A percentile compares a stretch with the other conserved stretches of the same genome.
These are phyloP conservation scores for Amyloporia xantha DNA, from an alignment of 768 basidiomycete species.

Conservation along the genomic window DNA sequence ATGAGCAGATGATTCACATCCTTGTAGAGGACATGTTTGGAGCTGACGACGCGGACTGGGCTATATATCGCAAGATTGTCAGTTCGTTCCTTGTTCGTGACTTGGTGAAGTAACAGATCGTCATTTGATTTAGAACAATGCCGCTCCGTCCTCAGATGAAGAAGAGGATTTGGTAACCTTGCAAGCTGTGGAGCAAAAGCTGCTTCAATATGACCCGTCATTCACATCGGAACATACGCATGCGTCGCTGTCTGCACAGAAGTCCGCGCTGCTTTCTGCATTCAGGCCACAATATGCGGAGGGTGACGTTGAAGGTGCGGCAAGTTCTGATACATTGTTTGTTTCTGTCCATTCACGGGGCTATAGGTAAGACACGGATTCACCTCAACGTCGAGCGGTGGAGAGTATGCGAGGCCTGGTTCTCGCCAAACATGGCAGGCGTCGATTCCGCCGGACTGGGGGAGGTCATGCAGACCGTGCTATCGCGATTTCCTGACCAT, in stretches of 20 bases:
- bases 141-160: conserved; percentile 76
- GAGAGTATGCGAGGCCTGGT: conserved; percentile 88
- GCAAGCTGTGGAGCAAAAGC: conserved; percentile 66
- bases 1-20: background rate
- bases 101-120: background rate
- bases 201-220: conserved; percentile 77
- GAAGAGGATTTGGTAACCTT: conserved; percentile 78
- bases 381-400: conserved; percentile 89
- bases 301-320: conserved; percentile 55
- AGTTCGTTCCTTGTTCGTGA: conserved; percentile 15
- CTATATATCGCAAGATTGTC: conserved; percentile 95
- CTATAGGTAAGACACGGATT: conserved; percentile 59
- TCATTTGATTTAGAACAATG: conserved; percentile 46
- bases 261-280: conserved; percentile 80
- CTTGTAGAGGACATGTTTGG: conserved; percentile 84
- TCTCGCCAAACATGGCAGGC: conserved; percentile 91
- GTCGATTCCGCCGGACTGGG: conserved; percentile 90
- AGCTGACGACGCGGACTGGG: conserved; percentile 93
- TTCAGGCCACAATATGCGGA: conserved; percentile 80
- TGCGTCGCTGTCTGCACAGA: conserved; percentile 65
- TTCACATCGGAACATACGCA: conserved; percentile 83
- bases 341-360: too few species aligned
- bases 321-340: background rate
- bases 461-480: conserved; percentile 84
- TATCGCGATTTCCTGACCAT: conserved; percentile 59